These are phyloP conservation scores for Ramaria sp. DNA, from an alignment of 768 basidiomycete species.

Conservation along the genomic window DNA sequence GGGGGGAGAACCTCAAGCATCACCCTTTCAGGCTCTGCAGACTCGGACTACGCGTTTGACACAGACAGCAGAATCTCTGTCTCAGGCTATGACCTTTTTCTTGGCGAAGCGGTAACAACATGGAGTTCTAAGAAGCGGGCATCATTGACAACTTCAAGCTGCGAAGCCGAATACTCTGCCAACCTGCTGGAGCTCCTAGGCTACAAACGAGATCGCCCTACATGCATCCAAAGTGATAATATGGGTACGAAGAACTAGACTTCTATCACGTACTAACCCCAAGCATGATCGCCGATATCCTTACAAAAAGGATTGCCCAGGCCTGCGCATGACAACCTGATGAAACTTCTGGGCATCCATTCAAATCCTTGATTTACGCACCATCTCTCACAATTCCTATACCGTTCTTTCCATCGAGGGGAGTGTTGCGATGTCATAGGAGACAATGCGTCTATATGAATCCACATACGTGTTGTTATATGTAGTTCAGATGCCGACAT, in stretches of 20 bases:
- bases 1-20: slow-evolving; percentile 9
- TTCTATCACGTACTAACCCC: slow-evolving; percentile 23
- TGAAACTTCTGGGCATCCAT: neutral
- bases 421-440: neutral
- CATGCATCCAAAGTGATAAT: slow-evolving; percentile 25
- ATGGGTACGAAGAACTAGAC: slow-evolving; percentile 20
- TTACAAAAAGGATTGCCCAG: slow-evolving; percentile 29
- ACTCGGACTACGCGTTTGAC: slow-evolving; percentile 23
- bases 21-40: slow-evolving; percentile 5
- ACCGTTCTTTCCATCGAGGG: no score
- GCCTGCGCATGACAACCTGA: no score
- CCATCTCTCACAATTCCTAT: neutral
- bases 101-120: slow-evolving; percentile 20
- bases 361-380: neutral
- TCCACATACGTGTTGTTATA: neutral
- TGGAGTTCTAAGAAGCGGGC: slow-evolving; percentile 17
- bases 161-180: slow-evolving; percentile 16
- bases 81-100: slow-evolving; percentile 27
- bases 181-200: slow-evolving; percentile 13
- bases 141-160: slow-evolving; percentile 8
- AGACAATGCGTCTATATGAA: neutral
- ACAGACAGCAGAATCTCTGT: slow-evolving; percentile 20
- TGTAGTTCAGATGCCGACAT: neutral
- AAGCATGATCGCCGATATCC: slow-evolving; percentile 28
- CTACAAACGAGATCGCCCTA: slow-evolving; percentile 3